Conservation (phyloP, 2,329 filamentous ascomycete species). For the Trichoderma pleuroti region DNA sequence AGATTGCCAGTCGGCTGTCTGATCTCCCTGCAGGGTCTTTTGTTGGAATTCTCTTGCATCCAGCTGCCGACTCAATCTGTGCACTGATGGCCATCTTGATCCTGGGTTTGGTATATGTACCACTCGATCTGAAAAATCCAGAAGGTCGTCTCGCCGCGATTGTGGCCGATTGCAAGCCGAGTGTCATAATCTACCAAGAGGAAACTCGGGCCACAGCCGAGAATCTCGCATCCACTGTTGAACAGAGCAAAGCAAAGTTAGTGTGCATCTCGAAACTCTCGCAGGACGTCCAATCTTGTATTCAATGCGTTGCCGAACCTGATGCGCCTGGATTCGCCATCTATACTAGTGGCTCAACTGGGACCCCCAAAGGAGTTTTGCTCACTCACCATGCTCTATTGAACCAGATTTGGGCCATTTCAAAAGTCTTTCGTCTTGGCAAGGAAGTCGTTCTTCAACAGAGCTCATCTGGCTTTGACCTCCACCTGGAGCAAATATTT, state of each 20-base stretch:
- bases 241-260: not conserved
- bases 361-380: not conserved
- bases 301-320: not conserved
- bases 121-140: not conserved
- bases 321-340: not conserved
- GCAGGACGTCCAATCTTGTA: not conserved
- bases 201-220: not conserved
- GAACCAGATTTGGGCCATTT: not conserved
- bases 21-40: not conserved
- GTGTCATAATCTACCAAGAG: not conserved
- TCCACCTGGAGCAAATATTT: not conserved
- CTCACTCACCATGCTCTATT: not conserved
- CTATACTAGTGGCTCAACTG: not conserved
- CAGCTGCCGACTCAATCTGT: not conserved
- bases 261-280: not conserved
- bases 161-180: not conserved
- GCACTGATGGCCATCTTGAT: not conserved
- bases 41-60: not conserved
- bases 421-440: not conserved
- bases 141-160: not conserved
- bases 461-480: not conserved
- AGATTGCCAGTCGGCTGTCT: not conserved
- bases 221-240: not conserved
- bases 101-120: not conserved
- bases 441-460: not conserved